Evolutionary conservation across 2,329 filamentous ascomycete species (phyloP), one percentile per base, ranked within the genome.

Genomic region (Parasarocladium wereldwijsianum): DNA sequence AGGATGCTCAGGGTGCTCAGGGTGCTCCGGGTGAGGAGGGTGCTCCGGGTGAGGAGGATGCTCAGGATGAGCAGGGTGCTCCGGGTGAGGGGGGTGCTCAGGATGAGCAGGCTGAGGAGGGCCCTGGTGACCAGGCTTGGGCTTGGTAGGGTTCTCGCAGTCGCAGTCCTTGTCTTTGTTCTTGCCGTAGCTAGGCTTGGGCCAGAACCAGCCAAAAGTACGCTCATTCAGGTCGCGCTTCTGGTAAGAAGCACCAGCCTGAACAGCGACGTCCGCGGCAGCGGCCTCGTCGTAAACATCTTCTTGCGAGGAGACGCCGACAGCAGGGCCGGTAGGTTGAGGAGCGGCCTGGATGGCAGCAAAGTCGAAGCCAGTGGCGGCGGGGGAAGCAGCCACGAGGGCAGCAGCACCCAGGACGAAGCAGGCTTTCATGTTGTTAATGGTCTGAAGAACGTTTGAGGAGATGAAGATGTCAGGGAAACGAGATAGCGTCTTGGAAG

Each of bases 181-280:
- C n/a, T n/a, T n/a, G n/a, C n/a, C n/a, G n/a, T n/a, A n/a, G n/a
- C n/a, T n/a, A n/a, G n/a, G n/a, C n/a, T n/a, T n/a, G n/a, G n/a
- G n/a, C n/a, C n/a, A n/a, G n/a, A n/a, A 28, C 26, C 26, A 28
- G 26, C 26, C 18, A 13, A 6, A 28, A 17, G 26, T 28, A 7
- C 26, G 26, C 16, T 28, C 26, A 13, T 10, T 7, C 8, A 28
- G 26, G 17, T 17, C n/a, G 5, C 26, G 26, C 14, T 19, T 18
- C 5, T 17, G 17, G 12, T 6, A 10, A n/a, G 5, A 18, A 6
- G 17, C 16, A 19, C 13, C 26, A 13, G 5, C 26, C n/a, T n/a
- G 18, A 12, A 17, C 26, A 11, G 26, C 26, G 12, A 8, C 26
- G 5, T 28, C 17, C 5, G 26, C 26, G 9, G 26, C 26, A 28